Evolutionary conservation across 2,329 filamentous ascomycete genomes (phyloP), one percentile per base, ranked within the genome.

Genomic region (Fusarium scirpi): DNA sequence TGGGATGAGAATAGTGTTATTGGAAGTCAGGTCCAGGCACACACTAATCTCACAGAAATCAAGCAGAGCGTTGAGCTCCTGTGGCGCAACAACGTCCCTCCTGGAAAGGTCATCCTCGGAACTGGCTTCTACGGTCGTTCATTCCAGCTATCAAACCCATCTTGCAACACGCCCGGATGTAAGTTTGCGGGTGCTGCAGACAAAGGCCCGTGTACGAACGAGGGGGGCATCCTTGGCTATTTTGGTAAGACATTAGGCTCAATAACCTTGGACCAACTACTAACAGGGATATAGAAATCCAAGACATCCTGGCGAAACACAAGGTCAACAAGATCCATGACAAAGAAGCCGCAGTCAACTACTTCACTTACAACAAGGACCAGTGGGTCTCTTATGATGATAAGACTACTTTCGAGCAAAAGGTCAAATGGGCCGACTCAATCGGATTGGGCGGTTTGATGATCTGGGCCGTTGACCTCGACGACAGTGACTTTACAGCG

Each of bases 41-140:
- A 86, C 65, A 84, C 84, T 1, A 85, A 86, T 63, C 57, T 85
- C 2, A 84, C 83, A 3, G 83, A 86, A 69, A 85, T 85, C 25
- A 76, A 49, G 10, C 29, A 34, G 9, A 29, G 25, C 46, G 8
- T 49, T n/a, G n/a, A 49, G 12, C 46, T 49, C n/a, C 27, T 49
- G 18, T 49, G 46, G 46, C 29, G 46, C 29, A 34, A 34, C n/a
- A 34, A 34, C 10, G 46, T 49, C n/a, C 25, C 27, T 16, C 46
- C 46, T 15, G 27, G 25, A 22, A 49, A 49, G 46, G 29, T 49
- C 29, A 24, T 34, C 29, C 29, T 49, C 6, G 29, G 46, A 32
- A 34, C 27, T 15, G 46, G 46, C n/a, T 49, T 49, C 29, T 49
- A 49, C 15, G 46, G 46, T 34, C 46, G 29, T 11, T 49, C 46